Percentiles rank a stretch among this genome's conserved stretches.
Conservation (phyloP, 306 rosid genomes). For the Inga leiocalycina region DNA sequence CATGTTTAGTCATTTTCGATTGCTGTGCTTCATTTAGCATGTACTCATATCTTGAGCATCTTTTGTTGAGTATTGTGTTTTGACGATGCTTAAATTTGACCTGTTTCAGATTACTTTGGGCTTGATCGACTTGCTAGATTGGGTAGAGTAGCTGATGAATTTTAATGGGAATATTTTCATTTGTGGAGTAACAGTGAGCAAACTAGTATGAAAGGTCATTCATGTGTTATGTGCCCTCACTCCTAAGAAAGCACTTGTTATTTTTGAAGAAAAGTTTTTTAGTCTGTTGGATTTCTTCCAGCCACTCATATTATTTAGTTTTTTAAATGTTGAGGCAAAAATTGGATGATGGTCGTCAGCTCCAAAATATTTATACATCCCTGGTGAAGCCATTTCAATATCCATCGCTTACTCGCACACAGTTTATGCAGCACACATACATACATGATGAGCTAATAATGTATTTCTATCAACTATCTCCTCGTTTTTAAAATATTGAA, state of each 20-base stretch:
- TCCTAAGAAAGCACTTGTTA: slow-evolving; percentile 32
- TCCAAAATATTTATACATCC: not conserved
- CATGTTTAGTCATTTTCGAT: slow-evolving; percentile 14
- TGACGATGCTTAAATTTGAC: slow-evolving; percentile 31
- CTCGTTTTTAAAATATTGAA: not conserved
- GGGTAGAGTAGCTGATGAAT: slow-evolving; percentile 35
- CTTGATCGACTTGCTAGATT: slow-evolving; percentile 38
- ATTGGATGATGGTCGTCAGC: not conserved
- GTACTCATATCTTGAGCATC: not conserved
- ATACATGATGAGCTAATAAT: not conserved
- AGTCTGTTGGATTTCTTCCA: slow-evolving; percentile 26
- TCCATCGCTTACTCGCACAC: not conserved
- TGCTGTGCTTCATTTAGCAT: not conserved
- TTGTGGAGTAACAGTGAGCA: slow-evolving; percentile 23
- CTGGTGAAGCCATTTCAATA: not conserved
- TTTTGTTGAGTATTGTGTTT: slow-evolving; percentile 16
- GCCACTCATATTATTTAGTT: not conserved
- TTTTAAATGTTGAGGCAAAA: not conserved
- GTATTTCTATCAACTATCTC: slow-evolving; percentile 10
- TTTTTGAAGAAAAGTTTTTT: slow-evolving; percentile 18
- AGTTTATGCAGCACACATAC: not conserved
- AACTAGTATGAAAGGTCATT: slow-evolving; percentile 24
- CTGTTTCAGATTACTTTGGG: slow-evolving; percentile 41
- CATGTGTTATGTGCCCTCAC: slow-evolving; percentile 26
- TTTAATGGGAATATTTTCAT: slow-evolving; percentile 22